Percentiles rank a stretch among this genome's conserved stretches.
phyloP scores from a whole-genome alignment of 305 asterid species.

The Fraxinus platypoda region DNA sequence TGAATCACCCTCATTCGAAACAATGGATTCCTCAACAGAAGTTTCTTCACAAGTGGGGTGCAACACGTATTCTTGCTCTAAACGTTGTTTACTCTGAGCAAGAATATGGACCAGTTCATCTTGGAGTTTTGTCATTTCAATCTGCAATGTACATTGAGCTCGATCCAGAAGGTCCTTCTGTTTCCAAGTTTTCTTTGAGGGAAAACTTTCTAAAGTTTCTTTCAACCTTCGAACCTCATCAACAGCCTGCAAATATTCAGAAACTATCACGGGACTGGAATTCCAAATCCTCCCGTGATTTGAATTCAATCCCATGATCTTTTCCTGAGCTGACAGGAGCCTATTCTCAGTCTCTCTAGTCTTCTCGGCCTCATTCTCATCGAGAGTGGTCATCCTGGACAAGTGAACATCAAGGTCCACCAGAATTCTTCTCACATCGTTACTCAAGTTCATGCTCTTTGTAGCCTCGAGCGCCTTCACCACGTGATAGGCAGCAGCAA shows the following conservation, averaged over 20 bases:
- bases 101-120: conserved; percentile 49
- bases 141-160: conserved; percentile 43
- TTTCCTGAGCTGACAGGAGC: conserved; percentile 38
- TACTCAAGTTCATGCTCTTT: conserved; percentile 20
- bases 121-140: conserved; percentile 59
- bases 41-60: conserved; percentile 28
- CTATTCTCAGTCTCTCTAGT: conserved; percentile 33
- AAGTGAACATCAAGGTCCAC: conserved; percentile 44
- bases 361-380: conserved; percentile 27
- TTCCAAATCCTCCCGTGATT: conserved; percentile 48
- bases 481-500: conserved; percentile 61
- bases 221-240: conserved; percentile 41
- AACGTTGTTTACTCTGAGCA: conserved; percentile 42
- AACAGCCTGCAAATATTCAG: conserved; percentile 49
- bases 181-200: conserved; percentile 18
- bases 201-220: conserved; percentile 26
- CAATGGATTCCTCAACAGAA: conserved; percentile 37
- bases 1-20: conserved; percentile 47
- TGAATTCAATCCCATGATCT: conserved; percentile 42
- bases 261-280: conserved; percentile 29
- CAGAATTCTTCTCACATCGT: conserved; percentile 31
- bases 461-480: conserved; percentile 51
- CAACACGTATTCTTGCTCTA: conserved; percentile 25
- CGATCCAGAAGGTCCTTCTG: conserved; percentile 33
- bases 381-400: conserved; percentile 31